Evolutionary conservation across 352 stramenopile species (phyloP).

Genomic region (Pythium folliculosum): DNA sequence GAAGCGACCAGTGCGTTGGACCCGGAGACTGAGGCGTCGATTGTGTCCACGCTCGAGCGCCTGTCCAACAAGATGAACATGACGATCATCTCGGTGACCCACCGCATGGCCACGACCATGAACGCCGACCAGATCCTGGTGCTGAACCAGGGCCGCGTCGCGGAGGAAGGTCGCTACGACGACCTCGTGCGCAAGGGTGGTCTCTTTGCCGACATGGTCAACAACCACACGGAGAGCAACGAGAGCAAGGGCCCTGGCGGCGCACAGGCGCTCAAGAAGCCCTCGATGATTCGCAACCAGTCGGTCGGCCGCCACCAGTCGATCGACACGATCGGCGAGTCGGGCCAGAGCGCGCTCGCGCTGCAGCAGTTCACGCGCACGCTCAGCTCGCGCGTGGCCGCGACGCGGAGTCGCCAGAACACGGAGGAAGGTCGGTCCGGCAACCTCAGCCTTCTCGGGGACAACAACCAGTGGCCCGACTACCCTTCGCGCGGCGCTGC

Average conservation of each 20-base stretch:
- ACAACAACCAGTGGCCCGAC: conserved; percentile 43
- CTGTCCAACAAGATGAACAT: conserved; percentile 86
- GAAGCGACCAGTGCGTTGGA: conserved; percentile 88
- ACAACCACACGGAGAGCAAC: conserved; percentile 61
- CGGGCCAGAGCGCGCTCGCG: conserved; percentile 46
- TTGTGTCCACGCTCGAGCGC: conserved; percentile 80
- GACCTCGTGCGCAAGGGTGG: conserved; percentile 56
- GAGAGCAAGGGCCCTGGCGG: conserved; percentile 32
- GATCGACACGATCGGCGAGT: conserved; percentile 26
- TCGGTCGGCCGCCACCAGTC: conserved; percentile 22
- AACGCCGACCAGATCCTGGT: conserved; percentile 86
- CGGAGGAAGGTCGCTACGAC: conserved; percentile 80
- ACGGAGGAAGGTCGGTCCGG: conserved; percentile 67
- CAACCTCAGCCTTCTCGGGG: conserved; percentile 56
- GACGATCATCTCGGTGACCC: conserved; percentile 89
- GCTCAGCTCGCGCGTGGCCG: conserved; percentile 68
- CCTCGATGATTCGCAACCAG: not conserved
- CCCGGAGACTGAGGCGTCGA: conserved; percentile 84
- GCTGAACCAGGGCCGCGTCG: conserved; percentile 71
- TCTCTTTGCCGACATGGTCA: conserved; percentile 82
- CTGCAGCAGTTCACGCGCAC: conserved; percentile 84
- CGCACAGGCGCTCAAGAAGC: conserved; percentile 29
- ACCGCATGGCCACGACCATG: conserved; percentile 77
- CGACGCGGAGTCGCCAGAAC: conserved; percentile 62
- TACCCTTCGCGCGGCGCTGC: conserved; percentile 30